phyloP scores from a whole-genome alignment of 441 rosid species.

The Gossypium davidsonii region DNA sequence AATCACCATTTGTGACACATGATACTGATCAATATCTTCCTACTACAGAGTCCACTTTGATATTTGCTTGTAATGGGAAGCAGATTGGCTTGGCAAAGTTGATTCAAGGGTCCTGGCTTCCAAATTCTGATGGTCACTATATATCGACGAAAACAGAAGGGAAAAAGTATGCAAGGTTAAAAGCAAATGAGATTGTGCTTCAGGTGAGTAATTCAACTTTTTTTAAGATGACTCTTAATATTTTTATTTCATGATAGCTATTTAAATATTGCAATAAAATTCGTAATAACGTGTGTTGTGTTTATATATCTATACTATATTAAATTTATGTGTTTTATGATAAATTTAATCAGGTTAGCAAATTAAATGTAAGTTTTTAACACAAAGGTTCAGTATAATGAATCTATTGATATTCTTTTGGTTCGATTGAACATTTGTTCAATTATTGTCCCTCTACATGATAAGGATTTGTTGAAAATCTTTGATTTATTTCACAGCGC shows the following conservation, averaged over 20 bases:
- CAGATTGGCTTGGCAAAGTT: conserved; percentile 87
- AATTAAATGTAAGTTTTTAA: neutral
- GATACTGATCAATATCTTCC: conserved; percentile 31
- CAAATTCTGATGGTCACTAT: conserved; percentile 79
- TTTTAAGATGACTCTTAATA: neutral
- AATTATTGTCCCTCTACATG: neutral
- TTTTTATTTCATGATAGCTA: too few relatives aligned
- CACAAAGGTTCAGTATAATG: neutral
- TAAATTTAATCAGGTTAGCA: neutral
- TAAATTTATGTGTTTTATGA: neutral
- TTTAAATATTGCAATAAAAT: too few relatives aligned
- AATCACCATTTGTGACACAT: conserved; percentile 10
- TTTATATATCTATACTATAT: neutral
- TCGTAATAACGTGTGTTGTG: neutral
- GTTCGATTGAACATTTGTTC: neutral
- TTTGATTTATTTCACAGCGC: too few relatives aligned
- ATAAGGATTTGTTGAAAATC: neutral
- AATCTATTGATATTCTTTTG: neutral
- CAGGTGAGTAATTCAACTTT: conserved; percentile 52
- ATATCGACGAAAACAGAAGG: conserved; percentile 82
- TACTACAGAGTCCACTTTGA: conserved; percentile 80
- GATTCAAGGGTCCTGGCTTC: conserved; percentile 71
- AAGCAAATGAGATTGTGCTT: conserved; percentile 74
- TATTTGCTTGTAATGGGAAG: conserved; percentile 81
- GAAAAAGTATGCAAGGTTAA: conserved; percentile 79